Conservation (phyloP, 2,329 filamentous ascomycete species). For the Neonectria hederae region DNA sequence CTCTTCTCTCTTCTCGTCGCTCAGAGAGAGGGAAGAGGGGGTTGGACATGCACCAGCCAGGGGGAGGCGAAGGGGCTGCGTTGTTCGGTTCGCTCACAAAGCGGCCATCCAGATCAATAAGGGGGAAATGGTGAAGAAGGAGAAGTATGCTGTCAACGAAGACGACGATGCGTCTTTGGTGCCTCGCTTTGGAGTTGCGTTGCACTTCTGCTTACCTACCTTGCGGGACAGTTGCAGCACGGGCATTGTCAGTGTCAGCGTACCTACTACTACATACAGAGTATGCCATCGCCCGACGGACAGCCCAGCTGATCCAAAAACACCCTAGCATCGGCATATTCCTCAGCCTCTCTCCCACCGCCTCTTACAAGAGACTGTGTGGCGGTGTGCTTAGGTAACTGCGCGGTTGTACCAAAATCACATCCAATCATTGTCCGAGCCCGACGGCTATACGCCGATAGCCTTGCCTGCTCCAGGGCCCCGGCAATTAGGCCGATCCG, state of each 20-base stretch:
- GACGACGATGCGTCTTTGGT: conserved; percentile 15
- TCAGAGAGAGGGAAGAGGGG: conserved; percentile 12
- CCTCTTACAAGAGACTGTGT: conserved; percentile 28
- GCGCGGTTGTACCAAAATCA: background rate
- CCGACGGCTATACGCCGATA: conserved; percentile 7
- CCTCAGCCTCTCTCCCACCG: conserved; percentile 30
- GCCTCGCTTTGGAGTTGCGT: conserved; percentile 7
- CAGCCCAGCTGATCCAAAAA: conserved; percentile 31
- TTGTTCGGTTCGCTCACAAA: conserved; percentile 10
- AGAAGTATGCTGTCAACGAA: conserved; percentile 2
- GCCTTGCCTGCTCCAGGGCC: conserved; percentile 1
- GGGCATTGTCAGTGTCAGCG: conserved; percentile 11
- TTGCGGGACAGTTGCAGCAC: background rate
- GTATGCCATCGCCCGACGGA: conserved; percentile 9
- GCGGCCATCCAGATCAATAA: conserved; percentile 6
- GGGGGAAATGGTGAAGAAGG: conserved; percentile 1
- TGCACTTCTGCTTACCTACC: conserved; percentile 6
- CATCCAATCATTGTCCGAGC: background rate
- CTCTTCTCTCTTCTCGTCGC: background rate
- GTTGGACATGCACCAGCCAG: conserved; percentile 18
- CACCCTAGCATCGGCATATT: conserved; percentile 38
- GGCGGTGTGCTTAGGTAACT: conserved; percentile 24
- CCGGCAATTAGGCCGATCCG: conserved; percentile 6
- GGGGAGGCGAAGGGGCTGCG: conserved; percentile 14
- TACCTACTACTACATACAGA: background rate